Evolutionary conservation across 441 rosid species (phyloP).

Genomic region (Theobroma grandiflorum): DNA sequence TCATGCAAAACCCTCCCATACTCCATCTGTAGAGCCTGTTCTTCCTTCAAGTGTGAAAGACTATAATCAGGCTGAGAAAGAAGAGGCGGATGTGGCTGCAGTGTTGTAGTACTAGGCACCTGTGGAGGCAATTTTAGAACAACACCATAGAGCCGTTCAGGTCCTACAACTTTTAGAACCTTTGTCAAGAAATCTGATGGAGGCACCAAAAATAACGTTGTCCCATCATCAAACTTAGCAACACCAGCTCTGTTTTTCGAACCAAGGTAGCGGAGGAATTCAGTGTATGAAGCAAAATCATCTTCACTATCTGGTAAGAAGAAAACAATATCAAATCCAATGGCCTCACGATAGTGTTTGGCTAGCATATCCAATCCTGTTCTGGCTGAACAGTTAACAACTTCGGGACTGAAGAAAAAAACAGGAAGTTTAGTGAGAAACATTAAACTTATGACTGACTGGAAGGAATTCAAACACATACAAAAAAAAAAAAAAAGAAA

Average conservation of each 20-base stretch:
- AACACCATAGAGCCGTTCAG: slow-evolving; percentile 93
- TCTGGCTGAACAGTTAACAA: slow-evolving; percentile 95
- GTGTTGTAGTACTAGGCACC: slow-evolving; percentile 42
- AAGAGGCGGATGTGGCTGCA: slow-evolving; percentile 40
- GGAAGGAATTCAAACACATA: slow-evolving; percentile 19
- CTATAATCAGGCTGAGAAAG: slow-evolving; percentile 49
- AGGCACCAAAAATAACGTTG: slow-evolving; percentile 89
- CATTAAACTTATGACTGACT: background rate
- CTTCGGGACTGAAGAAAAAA: slow-evolving; percentile 77
- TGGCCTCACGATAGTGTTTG: slow-evolving; percentile 79
- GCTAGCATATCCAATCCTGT: slow-evolving; percentile 96
- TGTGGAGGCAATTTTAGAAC: slow-evolving; percentile 82
- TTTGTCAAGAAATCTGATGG: slow-evolving; percentile 90
- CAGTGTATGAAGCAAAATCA: slow-evolving; percentile 94
- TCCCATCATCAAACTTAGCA: slow-evolving; percentile 92
- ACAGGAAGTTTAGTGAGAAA: slow-evolving; percentile 29
- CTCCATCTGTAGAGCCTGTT: slow-evolving; percentile 47
- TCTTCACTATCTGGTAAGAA: slow-evolving; percentile 96
- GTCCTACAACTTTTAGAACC: slow-evolving; percentile 85
- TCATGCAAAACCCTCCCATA: slow-evolving; percentile 57
- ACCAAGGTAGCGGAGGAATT: slow-evolving; percentile 91
- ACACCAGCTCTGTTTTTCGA: slow-evolving; percentile 96
- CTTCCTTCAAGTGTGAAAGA: slow-evolving; percentile 49
- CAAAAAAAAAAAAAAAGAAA: slow-evolving; percentile 7
- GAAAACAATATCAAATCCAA: slow-evolving; percentile 83